A percentile compares a stretch with the other conserved stretches of the same genome.
These are phyloP conservation scores for Septoria petroselini DNA, from an alignment of 2,329 filamentous ascomycete genomes.

Conservation along the genomic window DNA sequence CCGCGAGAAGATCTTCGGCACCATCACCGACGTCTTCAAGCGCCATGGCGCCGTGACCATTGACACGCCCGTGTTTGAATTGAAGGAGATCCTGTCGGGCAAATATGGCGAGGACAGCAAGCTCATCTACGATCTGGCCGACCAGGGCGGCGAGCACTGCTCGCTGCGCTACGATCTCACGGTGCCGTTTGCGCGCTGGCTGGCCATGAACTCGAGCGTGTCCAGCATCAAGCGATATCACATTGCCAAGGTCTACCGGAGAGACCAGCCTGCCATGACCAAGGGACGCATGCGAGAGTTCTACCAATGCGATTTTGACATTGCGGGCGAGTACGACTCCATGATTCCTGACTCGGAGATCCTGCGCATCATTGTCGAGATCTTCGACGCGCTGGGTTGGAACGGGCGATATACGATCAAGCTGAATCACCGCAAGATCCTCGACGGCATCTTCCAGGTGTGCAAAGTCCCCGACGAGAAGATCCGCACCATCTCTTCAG, in stretches of 20 bases:
- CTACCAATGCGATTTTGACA: conserved; percentile 96
- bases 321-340: conserved; percentile 80
- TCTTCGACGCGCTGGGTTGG: conserved; percentile 78
- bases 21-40: conserved; percentile 76
- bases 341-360: conserved; percentile 94
- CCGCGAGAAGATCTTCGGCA: conserved; percentile 73
- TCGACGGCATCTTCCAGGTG: conserved; percentile 88
- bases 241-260: conserved; percentile 85
- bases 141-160: conserved; percentile 82
- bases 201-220: conserved; percentile 83
- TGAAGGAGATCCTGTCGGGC: conserved; percentile 79
- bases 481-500: conserved; percentile 83
- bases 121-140: conserved; percentile 84
- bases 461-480: conserved; percentile 85
- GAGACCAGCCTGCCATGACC: conserved; percentile 80
- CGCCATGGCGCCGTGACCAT: conserved; percentile 76
- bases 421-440: conserved; percentile 89
- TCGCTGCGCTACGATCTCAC: conserved; percentile 84
- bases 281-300: conserved; percentile 94
- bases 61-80: conserved; percentile 80
- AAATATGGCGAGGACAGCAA: conserved; percentile 93
- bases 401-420: conserved; percentile 78
- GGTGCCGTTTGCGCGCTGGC: conserved; percentile 85
- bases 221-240: conserved; percentile 90
- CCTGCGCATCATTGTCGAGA: conserved; percentile 76